These are phyloP conservation scores for Nakaseomyces sp. DNA, from an alignment of 1,139 yeast genomes.

Conservation along the genomic window DNA sequence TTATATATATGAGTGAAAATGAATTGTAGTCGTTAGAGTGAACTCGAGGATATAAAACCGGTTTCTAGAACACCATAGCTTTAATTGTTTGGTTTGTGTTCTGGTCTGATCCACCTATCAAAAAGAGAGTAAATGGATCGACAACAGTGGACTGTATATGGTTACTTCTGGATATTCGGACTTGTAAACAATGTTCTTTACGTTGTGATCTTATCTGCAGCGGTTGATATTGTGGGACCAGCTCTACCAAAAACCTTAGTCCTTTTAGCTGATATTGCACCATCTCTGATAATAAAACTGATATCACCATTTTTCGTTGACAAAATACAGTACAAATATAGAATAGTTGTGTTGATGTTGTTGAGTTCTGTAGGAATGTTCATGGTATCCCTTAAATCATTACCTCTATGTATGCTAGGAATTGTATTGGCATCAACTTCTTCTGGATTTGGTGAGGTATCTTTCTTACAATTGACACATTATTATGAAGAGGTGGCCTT, in stretches of 20 bases:
- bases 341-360: slow-evolving; percentile 49
- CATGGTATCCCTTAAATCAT: slow-evolving; percentile 42
- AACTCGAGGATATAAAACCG: no score
- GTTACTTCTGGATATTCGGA: slow-evolving; percentile 75
- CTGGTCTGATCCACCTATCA: no score
- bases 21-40: no score
- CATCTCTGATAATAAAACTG: slow-evolving; percentile 65
- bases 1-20: no score
- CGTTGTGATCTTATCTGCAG: slow-evolving; percentile 87
- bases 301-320: slow-evolving; percentile 76
- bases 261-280: slow-evolving; percentile 75
- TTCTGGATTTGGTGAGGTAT: slow-evolving; percentile 84
- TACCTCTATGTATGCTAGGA: slow-evolving; percentile 47
- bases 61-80: no score
- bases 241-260: slow-evolving; percentile 79
- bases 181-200: slow-evolving; percentile 79
- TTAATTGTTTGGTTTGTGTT: not conserved
- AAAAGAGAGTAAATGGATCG: slow-evolving; percentile 5
- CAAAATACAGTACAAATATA: slow-evolving; percentile 44
- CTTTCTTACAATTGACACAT: slow-evolving; percentile 80
- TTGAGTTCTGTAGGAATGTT: slow-evolving; percentile 74
- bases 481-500: slow-evolving; percentile 50
- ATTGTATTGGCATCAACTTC: slow-evolving; percentile 75
- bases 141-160: slow-evolving; percentile 30
- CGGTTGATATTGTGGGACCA: slow-evolving; percentile 82